Evolutionary conservation across 768 basidiomycete genomes (phyloP).

Genomic region (Suillus discolor): DNA sequence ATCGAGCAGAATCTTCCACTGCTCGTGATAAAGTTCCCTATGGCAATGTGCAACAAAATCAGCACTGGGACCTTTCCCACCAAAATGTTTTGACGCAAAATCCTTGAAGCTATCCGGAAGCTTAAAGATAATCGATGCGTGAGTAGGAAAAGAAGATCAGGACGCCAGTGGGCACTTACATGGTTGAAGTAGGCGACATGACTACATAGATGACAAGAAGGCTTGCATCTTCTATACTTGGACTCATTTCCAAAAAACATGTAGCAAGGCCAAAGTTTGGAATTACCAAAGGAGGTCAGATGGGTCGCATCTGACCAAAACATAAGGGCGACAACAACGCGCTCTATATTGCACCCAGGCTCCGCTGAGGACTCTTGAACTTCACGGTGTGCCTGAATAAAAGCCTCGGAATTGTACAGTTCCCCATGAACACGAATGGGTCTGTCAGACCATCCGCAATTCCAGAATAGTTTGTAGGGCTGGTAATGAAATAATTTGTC

Average conservation of each 20-base stretch:
- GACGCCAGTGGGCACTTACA: conserved; percentile 6
- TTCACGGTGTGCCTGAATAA: conserved; percentile 20
- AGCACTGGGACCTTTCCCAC: conserved; percentile 4
- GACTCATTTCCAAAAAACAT: conserved; percentile 26
- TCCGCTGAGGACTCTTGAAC: conserved; percentile 20
- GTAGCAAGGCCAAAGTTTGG: conserved; percentile 29
- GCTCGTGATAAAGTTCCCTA: no score
- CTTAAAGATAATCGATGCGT: background rate
- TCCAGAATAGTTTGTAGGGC: conserved; percentile 24
- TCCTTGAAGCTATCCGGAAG: conserved; percentile 20
- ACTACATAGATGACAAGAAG: conserved; percentile 14
- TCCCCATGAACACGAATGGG: conserved; percentile 20
- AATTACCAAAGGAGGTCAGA: conserved; percentile 32
- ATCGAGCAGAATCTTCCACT: no score
- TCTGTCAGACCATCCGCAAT: background rate
- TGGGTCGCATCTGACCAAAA: conserved; percentile 37
- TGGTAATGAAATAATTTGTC: conserved; percentile 20
- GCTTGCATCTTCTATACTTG: conserved; percentile 21
- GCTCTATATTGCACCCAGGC: conserved; percentile 17
- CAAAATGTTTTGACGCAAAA: conserved; percentile 7
- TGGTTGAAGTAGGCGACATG: conserved; percentile 16
- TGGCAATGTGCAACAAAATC: background rate
- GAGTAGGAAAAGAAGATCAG: background rate
- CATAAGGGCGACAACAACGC: conserved; percentile 25
- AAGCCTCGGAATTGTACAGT: conserved; percentile 20